Conservation (phyloP, 2,329 filamentous ascomycete genomes). For the Clonostachys sp. region DNA sequence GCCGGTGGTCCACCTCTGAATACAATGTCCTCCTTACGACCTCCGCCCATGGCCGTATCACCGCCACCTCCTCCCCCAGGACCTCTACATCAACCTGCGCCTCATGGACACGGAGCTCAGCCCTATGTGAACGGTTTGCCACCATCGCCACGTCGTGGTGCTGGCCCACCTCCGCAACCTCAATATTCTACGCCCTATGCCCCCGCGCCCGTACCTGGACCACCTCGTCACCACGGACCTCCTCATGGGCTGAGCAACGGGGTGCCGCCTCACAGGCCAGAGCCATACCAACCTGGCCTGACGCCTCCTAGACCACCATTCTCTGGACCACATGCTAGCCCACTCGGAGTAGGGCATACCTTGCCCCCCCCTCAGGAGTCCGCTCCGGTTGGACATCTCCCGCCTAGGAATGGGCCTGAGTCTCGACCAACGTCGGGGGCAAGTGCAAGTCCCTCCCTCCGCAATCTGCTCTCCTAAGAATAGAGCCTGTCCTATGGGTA, state of each 20-base stretch:
- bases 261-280: slow-evolving; percentile 21
- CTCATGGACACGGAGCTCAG: slow-evolving; percentile 17
- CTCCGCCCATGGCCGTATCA: slow-evolving; percentile 32
- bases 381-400: slow-evolving; percentile 17
- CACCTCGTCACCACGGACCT: background rate
- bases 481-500: background rate
- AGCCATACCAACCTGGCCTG: slow-evolving; percentile 32
- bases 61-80: slow-evolving; percentile 28
- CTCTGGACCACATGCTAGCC: slow-evolving; percentile 37
- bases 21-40: slow-evolving; percentile 41
- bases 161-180: slow-evolving; percentile 32
- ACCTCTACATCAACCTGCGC: slow-evolving; percentile 27
- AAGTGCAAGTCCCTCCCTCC: slow-evolving; percentile 71
- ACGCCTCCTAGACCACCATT: slow-evolving; percentile 35
- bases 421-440: slow-evolving; percentile 55
- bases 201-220: slow-evolving; percentile 11
- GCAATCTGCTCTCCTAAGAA: slow-evolving; percentile 65
- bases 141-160: slow-evolving; percentile 40
- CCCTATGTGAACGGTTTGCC: slow-evolving; percentile 38
- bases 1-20: slow-evolving; percentile 17
- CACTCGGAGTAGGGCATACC: slow-evolving; percentile 36
- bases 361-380: slow-evolving; percentile 17
- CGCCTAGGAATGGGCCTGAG: slow-evolving; percentile 26
- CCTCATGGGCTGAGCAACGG: slow-evolving; percentile 24
- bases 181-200: slow-evolving; percentile 32